Evolutionary conservation across 225 moss, liverwort and hornwort genomes (phyloP), one percentile per base, ranked within the genome.

Genomic region (Marchantia paleacea): DNA sequence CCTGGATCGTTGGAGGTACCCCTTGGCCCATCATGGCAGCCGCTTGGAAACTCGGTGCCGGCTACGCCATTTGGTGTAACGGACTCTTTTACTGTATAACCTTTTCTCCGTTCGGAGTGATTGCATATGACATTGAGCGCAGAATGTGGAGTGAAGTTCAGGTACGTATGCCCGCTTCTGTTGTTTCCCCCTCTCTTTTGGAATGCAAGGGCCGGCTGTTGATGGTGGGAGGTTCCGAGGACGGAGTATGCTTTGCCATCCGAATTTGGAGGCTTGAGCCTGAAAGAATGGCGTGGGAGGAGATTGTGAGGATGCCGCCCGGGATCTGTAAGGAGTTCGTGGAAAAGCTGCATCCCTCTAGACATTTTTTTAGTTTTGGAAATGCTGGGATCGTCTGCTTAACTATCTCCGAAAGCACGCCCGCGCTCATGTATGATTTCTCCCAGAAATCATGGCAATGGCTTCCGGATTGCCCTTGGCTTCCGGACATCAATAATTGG

Each of bases 1-100:
- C 83, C 0, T 94, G 92, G 93, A 80, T 78, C 20, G 79, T 88
- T 54, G 93, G 93, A 82, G 93, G 93, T 67, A 85, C 83, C 55
- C 93, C 92, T 0, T 94, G 92, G 92, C 93, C 93, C 25, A 90
- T 91, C 82, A 93, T 93, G 91, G 90, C 93, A 0, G 90, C 91
- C 49, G 92, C 93, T 30, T 92, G 93, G 92, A 92, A 92, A 80
- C 88, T 92, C 48, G 91, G 93, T 69, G 92, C 90, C 3, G 90
- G 92, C 14, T 90, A 92, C 18, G 88, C 93, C 22, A 85, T 94
- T 54, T 92, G 90, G 89, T 89, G 90, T 80, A 76, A 25, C 53
- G 93, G 93, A 10, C 81, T 88, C 12, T 94, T 94, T 55, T 94
- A 89, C 49, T 94, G 92, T 80, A 85, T 92, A 28, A 94, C 89